Conservation (phyloP, 2,329 filamentous ascomycete species). For the Verticillium albo-atrum region DNA sequence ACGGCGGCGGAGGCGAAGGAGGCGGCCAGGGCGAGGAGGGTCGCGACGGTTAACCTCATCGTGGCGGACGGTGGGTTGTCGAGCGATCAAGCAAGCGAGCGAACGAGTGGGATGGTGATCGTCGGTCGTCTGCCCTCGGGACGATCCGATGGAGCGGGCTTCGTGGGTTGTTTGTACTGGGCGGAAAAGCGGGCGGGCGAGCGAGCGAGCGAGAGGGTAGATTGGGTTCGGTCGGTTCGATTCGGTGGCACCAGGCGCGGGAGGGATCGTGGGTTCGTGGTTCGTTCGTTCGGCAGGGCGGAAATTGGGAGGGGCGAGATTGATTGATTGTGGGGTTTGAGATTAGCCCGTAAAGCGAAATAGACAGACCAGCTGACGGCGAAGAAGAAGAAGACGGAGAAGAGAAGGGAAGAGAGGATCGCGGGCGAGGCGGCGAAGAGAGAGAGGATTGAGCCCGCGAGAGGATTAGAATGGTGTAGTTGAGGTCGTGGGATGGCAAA, state of each 20-base stretch:
- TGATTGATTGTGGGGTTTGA: neutral
- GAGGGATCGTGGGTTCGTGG: neutral
- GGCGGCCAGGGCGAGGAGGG: slow-evolving; percentile 37
- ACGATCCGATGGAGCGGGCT: neutral
- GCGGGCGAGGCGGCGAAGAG: neutral
- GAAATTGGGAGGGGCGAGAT: neutral
- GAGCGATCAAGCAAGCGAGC: neutral
- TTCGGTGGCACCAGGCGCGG: neutral
- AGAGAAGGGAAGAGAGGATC: neutral
- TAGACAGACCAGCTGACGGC: neutral
- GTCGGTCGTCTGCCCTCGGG: neutral
- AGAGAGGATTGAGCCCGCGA: neutral
- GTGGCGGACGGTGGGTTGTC: slow-evolving; percentile 34
- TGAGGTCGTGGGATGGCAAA: neutral
- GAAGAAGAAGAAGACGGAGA: too few relatives aligned
- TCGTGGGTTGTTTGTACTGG: neutral
- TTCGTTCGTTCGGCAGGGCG: neutral
- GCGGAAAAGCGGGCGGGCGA: neutral
- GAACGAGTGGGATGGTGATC: neutral
- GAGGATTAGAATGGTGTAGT: neutral
- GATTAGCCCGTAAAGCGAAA: neutral
- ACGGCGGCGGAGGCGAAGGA: slow-evolving; percentile 47
- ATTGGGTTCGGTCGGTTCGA: neutral
- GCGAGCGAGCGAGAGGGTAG: neutral
- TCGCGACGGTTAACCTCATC: slow-evolving; percentile 22